Evolutionary conservation across 345 rosid species (phyloP), one percentile per base, ranked within the genome.

Genomic region (Pugionium cornutum): DNA sequence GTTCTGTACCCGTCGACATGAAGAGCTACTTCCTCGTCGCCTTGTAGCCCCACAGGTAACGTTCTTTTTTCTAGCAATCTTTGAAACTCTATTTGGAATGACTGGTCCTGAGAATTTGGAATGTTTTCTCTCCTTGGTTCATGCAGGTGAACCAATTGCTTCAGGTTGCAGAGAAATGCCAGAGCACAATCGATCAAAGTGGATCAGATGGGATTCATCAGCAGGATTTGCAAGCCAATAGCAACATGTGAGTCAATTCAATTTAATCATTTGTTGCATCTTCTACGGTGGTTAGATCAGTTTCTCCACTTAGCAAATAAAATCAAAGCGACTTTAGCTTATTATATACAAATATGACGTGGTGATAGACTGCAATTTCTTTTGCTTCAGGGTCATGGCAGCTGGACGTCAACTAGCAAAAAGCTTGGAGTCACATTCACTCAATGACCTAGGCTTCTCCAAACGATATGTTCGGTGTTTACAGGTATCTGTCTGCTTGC

Each of bases 121-220:
- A 40, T 49, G 41, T 29, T 28, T 6, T 3, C 41, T 43, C 31
- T 41, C 30, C 4, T 66, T 58, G 8, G 46, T 11, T 47, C 8
- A 4, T 70, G 57, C 82, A 94, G 99, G 97, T 94, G 53, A 90
- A 82, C 79, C 95, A 94, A 73, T 68, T 90, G 71, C 88, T 94
- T 43, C 96, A 94, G 80, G 96, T 90, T 60, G 99, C 92, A 2
- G 95, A 90, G 60, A 94, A 90, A 64, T 94, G 99, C 65, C 99
- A 94, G 80, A 90, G 83, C 86, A 85, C 97, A 53, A 77, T 94
- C 43, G 75, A 90, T 75, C 92, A 88, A 79, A 79, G 96, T 77
- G 97, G 96, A 69, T 75, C 92, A 49, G 97, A 88, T 69, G 97
- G 97, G 59, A 82, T 84, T 39, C 92, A 89, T 62, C 92, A 83